These are phyloP conservation scores for Daldinia sp. DNA, from an alignment of 2,329 filamentous ascomycete species.

Conservation along the genomic window DNA sequence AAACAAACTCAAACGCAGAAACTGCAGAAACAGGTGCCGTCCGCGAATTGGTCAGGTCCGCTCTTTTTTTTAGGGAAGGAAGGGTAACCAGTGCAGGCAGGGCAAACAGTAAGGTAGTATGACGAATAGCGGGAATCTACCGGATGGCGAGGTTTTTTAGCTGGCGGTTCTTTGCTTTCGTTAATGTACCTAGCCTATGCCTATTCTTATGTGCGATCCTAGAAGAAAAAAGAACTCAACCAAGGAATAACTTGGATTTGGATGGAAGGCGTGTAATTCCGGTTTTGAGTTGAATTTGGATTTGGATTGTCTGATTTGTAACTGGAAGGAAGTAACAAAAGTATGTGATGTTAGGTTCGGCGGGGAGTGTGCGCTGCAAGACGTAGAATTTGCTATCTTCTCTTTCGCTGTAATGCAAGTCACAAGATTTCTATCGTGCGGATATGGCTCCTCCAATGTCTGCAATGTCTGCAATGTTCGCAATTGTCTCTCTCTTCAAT, in stretches of 20 bases:
- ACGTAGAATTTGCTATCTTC: slow-evolving; percentile 22
- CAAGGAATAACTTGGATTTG: slow-evolving; percentile 12
- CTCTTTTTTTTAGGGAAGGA: not conserved
- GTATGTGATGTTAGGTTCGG: slow-evolving; percentile 22
- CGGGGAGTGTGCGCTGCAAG: slow-evolving; percentile 25
- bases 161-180: slow-evolving; percentile 31
- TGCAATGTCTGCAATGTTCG: slow-evolving; percentile 5
- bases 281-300: slow-evolving; percentile 5
- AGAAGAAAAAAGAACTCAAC: slow-evolving; percentile 2
- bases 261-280: slow-evolving; percentile 17
- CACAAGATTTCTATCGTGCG: slow-evolving; percentile 34
- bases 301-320: slow-evolving; percentile 9
- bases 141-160: slow-evolving; percentile 17
- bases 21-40: slow-evolving; percentile 15
- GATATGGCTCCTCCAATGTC: slow-evolving; percentile 22
- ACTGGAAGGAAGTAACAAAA: slow-evolving; percentile 7
- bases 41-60: slow-evolving; percentile 6
- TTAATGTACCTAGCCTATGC: slow-evolving; percentile 30
- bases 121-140: slow-evolving; percentile 30
- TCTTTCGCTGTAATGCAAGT: slow-evolving; percentile 40
- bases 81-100: slow-evolving; percentile 5
- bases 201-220: slow-evolving; percentile 22
- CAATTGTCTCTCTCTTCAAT: slow-evolving; percentile 17
- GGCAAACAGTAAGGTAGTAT: not conserved
- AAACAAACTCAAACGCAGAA: slow-evolving; percentile 31